Percentiles rank a stretch among this genome's conserved stretches.
Conservation (phyloP, 768 basidiomycete species). For the Amanita exitialis region DNA sequence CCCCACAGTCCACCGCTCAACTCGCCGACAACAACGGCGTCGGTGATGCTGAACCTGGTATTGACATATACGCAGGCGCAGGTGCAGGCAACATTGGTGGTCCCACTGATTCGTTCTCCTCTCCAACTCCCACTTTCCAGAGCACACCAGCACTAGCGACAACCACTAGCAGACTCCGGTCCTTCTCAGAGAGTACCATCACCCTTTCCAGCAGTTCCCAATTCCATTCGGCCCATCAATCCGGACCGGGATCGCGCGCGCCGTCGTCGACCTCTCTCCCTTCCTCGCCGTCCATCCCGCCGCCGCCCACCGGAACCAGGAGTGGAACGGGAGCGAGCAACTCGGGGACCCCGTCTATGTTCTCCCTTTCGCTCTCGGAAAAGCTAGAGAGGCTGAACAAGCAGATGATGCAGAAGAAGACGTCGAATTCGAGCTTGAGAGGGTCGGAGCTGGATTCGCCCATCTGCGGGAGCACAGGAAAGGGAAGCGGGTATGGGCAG, state of each 20-base stretch:
- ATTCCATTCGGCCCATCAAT: too few relatives aligned
- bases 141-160: background rate
- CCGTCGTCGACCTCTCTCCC: background rate
- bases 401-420: background rate
- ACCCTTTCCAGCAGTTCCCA: background rate
- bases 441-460: background rate
- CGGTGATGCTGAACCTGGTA: too few relatives aligned
- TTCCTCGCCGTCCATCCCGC: background rate
- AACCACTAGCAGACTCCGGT: background rate
- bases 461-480: background rate
- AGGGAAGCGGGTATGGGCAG: too few relatives aligned
- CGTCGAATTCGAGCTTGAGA: background rate
- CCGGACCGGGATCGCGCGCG: too few relatives aligned
- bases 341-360: background rate
- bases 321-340: background rate
- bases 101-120: too few relatives aligned
- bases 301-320: too few relatives aligned
- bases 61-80: too few relatives aligned
- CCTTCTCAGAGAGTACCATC: background rate
- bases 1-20: too few relatives aligned
- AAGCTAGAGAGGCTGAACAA: background rate
- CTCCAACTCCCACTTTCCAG: too few relatives aligned
- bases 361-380: background rate
- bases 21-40: too few relatives aligned
- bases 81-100: background rate